Evolutionary conservation across 2,329 filamentous ascomycete species (phyloP).

Genomic region (Colletotrichum higginsianum): DNA sequence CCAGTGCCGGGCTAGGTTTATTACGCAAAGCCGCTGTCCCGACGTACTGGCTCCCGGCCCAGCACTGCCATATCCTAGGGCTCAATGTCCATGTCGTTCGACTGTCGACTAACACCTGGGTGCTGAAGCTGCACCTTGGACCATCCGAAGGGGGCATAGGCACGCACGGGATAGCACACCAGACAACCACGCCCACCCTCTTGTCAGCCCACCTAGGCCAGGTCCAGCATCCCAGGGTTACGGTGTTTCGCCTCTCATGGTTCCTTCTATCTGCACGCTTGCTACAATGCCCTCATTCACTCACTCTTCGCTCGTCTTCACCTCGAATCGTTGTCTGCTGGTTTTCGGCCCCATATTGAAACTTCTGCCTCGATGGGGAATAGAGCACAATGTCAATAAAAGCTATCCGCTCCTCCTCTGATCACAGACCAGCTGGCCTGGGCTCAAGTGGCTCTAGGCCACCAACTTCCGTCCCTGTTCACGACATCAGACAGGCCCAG

Average conservation of each 20-base stretch:
- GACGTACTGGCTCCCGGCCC: slow-evolving; percentile 41
- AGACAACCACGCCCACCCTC: not conserved
- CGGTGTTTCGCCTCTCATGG: not conserved
- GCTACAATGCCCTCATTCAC: not conserved
- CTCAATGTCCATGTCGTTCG: slow-evolving; percentile 9
- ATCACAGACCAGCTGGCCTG: slow-evolving; percentile 26
- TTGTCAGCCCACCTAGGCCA: not conserved
- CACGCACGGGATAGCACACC: not conserved
- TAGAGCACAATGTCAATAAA: slow-evolving; percentile 16
- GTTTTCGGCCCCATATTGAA: slow-evolving; percentile 21
- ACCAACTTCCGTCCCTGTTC: slow-evolving; percentile 1
- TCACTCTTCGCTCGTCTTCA: not conserved
- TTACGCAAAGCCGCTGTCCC: slow-evolving; percentile 37
- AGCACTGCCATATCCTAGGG: slow-evolving; percentile 28
- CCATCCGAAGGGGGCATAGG: slow-evolving; percentile 2
- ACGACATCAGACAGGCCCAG: slow-evolving; percentile 4
- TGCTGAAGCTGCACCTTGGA: slow-evolving; percentile 10
- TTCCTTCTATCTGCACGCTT: not conserved
- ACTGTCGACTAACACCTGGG: no score
- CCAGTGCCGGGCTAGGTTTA: slow-evolving; percentile 38
- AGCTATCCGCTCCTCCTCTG: slow-evolving; percentile 18
- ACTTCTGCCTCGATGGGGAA: slow-evolving; percentile 30
- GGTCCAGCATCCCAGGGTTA: not conserved
- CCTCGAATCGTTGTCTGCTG: not conserved
- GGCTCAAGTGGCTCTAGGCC: slow-evolving; percentile 14